Base-by-base conservation (phyloP, 345 rosid genomes). In the Geranium brycei region DNA sequence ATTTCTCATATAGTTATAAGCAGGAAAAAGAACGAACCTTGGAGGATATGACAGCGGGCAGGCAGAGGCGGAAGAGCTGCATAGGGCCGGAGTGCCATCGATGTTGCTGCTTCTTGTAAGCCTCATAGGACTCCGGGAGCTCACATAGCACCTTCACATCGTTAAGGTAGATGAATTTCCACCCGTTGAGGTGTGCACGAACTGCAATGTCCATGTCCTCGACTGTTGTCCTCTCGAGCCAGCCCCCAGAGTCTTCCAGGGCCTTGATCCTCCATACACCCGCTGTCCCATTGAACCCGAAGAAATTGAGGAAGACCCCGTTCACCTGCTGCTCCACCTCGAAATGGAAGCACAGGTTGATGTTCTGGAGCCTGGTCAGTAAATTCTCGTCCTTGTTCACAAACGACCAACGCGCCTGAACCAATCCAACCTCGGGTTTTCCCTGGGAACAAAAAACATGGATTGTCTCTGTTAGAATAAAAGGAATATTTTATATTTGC, bases 41-140 rank as follows among this genome's bases (percentile, higher is more conserved):
- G 70, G 97, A 83, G 66, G 78, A 71, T 2, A 88, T 17, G 38
- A 91, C 82, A 8, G 85, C 82, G 58, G 95, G 93, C 66, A 91
- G 87, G 58, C 97, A 91, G 56, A 91, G 61, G 3, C 93, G 82
- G 69, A 91, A 87, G 5, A 88, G 83, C 67, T 91, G 97, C 97
- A 91, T 91, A 0, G 97, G 97, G 70, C 97, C 97, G 0, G 97
- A 91, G 68, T 91, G 97, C 97, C 97, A 91, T 2, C 95, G 82
- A 64, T 90, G 97, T 64, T 23, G 28, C 2, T 23, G 28, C 28
- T 23, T 23, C 28, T 23, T 23, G 28, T 23, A 23, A 23, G 28
- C 91, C 80, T 91, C 95, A 64, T 88, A 88, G 59, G 87, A 91
- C 68, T 88, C 95, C 0, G 95, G 95, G 68, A 91, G 66, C 65